Percentiles rank a stretch among this genome's conserved stretches.
phyloP scores from a whole-genome alignment of 441 rosid genomes.

The Populus hybrid region DNA sequence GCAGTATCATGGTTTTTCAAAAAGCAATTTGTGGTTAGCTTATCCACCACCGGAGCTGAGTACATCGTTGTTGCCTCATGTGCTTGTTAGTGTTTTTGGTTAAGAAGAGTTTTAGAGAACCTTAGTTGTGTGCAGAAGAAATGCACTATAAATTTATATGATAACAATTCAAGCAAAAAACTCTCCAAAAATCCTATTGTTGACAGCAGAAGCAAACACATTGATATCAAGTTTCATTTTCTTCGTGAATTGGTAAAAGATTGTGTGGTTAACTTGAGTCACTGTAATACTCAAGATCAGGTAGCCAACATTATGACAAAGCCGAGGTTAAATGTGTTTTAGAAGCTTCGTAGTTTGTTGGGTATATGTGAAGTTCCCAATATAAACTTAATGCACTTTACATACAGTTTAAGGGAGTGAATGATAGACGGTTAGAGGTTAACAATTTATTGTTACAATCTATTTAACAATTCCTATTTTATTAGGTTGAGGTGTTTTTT shows the following conservation, averaged over 20 bases:
- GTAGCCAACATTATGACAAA: background rate
- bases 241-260: no score
- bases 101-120: background rate
- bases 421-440: no score
- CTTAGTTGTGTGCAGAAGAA: background rate
- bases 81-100: background rate
- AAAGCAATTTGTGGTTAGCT: background rate
- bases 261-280: no score
- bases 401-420: background rate
- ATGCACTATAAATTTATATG: no score
- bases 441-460: no score
- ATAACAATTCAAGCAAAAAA: no score
- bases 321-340: background rate
- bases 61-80: accelerated
- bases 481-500: no score
- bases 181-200: no score
- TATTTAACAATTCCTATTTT: no score
- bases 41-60: background rate
- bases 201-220: no score
- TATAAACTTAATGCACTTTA: background rate
- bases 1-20: background rate
- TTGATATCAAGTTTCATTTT: no score
- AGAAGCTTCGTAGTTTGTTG: background rate
- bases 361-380: background rate
- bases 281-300: background rate